Percentiles rank a stretch among this genome's conserved stretches.
Evolutionary conservation across 2,329 filamentous ascomycete species (phyloP).

Genomic region (Trichoderma semiorbis): DNA sequence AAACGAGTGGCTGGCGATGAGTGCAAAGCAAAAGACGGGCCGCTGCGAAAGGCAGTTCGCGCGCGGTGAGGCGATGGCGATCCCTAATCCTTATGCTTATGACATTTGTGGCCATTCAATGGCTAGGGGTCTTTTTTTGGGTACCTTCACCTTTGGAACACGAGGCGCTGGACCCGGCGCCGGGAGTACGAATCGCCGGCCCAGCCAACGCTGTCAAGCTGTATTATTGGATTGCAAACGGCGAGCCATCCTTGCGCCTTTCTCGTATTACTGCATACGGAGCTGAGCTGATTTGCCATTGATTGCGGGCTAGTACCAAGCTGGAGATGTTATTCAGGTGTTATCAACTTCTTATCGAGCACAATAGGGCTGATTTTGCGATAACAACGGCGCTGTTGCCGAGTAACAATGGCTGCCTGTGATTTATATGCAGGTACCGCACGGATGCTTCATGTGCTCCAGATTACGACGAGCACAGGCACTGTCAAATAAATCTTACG

Average conservation of each 20-base stretch:
- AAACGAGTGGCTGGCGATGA: slow-evolving; percentile 21
- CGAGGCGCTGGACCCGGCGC: slow-evolving; percentile 16
- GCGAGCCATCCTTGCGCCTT: neutral
- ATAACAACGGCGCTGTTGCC: neutral
- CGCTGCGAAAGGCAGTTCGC: slow-evolving; percentile 15
- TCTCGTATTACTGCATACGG: slow-evolving; percentile 12
- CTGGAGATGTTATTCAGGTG: neutral
- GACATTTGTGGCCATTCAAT: slow-evolving; percentile 17
- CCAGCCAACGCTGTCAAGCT: neutral
- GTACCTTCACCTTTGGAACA: slow-evolving; percentile 5
- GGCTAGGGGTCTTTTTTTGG: slow-evolving; percentile 6
- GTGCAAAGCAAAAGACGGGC: neutral
- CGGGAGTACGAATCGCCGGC: slow-evolving; percentile 21
- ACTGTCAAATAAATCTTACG: neutral
- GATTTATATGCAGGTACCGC: neutral
- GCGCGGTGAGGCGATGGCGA: slow-evolving; percentile 19
- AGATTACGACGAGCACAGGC: neutral
- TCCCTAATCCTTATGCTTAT: slow-evolving; percentile 16
- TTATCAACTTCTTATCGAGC: neutral
- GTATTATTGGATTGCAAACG: neutral
- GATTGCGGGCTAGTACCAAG: slow-evolving; percentile 5
- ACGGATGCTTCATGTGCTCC: neutral
- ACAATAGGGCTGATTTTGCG: neutral
- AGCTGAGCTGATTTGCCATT: neutral
- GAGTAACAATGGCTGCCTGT: neutral